Evolutionary conservation across 441 rosid genomes (phyloP), one percentile per base, ranked within the genome.

Genomic region (Biscutella auriculata): DNA sequence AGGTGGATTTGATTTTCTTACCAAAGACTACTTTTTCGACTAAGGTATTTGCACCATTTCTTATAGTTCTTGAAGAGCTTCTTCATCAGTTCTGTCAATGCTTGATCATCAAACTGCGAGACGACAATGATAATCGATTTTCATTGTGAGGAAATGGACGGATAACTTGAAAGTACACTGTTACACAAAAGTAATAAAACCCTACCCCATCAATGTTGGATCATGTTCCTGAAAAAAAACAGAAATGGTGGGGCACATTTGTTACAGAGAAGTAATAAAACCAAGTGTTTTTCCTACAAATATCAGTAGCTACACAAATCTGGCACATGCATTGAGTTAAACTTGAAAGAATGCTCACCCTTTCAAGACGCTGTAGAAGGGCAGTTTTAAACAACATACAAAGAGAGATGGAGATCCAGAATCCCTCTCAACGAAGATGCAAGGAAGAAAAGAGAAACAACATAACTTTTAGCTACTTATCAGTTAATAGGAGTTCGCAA

Each of bases 351-450:
- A 39, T 6, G 28, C 86, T 74, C 65, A 89, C 99, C 82, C 90
- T 83, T 74, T 87, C 97, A 45, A 93, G 93, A 59, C 96, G 99
- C 60, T 93, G 99, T 57, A 93, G 86, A 7, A 93, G 95, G 8
- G 99, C 97, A 62, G 97, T 93, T 77, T 89, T 93, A 70, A 93
- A 93, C 63, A n/a, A n/a, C n/a, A n/a, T n/a, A n/a, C n/a, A n/a
- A n/a, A n/a, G n/a, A n/a, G n/a, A n/a, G n/a, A n/a, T n/a, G n/a
- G n/a, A n/a, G n/a, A n/a, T n/a, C n/a, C n/a, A n/a, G n/a, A n/a
- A n/a, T n/a, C n/a, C n/a, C n/a, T n/a, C n/a, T n/a, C n/a, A n/a
- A n/a, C n/a, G n/a, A n/a, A n/a, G n/a, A n/a, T n/a, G n/a, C n/a
- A n/a, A n/a, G n/a, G n/a, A n/a, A n/a, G n/a, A n/a, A n/a, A n/a